Conservation (phyloP, 805 yeast genomes). For the Candida nonsorbophila region DNA sequence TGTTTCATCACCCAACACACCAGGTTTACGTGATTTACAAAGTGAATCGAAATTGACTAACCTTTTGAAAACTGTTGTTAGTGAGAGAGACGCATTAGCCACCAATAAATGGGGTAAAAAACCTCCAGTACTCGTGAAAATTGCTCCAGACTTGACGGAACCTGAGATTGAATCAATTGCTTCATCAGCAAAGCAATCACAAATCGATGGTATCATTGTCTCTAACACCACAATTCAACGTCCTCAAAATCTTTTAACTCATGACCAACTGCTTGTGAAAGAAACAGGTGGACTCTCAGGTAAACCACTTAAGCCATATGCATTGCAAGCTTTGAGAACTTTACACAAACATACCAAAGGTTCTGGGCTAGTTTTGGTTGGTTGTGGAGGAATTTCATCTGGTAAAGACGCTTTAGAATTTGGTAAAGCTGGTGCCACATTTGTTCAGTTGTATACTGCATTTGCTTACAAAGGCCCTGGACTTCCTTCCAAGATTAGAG, state of each 20-base stretch:
- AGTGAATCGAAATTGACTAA: conserved; percentile 65
- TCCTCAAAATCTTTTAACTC: conserved; percentile 57
- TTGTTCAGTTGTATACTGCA: conserved; percentile 80
- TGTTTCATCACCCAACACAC: conserved; percentile 94
- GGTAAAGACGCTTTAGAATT: conserved; percentile 89
- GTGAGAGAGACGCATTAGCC: conserved; percentile 48
- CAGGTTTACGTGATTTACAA: conserved; percentile 87
- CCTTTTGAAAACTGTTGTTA: conserved; percentile 60
- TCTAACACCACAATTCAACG: conserved; percentile 90
- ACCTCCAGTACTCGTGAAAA: conserved; percentile 85
- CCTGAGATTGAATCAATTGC: conserved; percentile 81
- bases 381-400: conserved; percentile 89
- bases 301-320: conserved; percentile 77
- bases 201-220: conserved; percentile 86
- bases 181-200: conserved; percentile 65
- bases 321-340: conserved; percentile 64
- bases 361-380: conserved; percentile 69
- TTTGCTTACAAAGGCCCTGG: conserved; percentile 95
- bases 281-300: conserved; percentile 92
- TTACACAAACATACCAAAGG: conserved; percentile 76
- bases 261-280: conserved; percentile 29
- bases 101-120: conserved; percentile 36
- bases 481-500: conserved; percentile 44
- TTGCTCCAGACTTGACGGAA: conserved; percentile 89
- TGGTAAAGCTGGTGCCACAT: conserved; percentile 92